phyloP scores from a whole-genome alignment of 2,329 filamentous ascomycete species.

The Claviceps sp. region DNA sequence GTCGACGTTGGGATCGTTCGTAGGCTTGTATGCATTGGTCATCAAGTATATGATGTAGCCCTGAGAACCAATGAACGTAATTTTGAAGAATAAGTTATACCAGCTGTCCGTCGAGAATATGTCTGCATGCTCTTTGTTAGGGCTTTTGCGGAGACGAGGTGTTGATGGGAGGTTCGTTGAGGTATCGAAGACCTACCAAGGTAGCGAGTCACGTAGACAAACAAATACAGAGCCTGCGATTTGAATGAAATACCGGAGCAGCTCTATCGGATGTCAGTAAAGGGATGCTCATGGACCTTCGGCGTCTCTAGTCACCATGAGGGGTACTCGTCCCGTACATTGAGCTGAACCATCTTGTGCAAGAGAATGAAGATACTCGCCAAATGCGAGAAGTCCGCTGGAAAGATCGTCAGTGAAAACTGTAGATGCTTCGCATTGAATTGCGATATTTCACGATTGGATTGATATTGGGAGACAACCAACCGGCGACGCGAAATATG shows the following conservation, averaged over 20 bases:
- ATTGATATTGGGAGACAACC: slow-evolving; percentile 10
- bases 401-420: slow-evolving; percentile 10
- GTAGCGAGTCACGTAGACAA: slow-evolving; percentile 91
- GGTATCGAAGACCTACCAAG: slow-evolving; percentile 44
- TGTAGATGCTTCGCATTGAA: slow-evolving; percentile 5
- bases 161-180: background rate
- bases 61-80: slow-evolving; percentile 82
- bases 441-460: background rate
- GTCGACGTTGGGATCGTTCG: slow-evolving; percentile 91
- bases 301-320: slow-evolving; percentile 6
- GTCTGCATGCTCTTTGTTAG: slow-evolving; percentile 36
- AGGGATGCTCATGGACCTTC: background rate
- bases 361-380: slow-evolving; percentile 87
- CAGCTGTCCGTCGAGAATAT: slow-evolving; percentile 72
- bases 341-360: slow-evolving; percentile 90
- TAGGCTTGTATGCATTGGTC: slow-evolving; percentile 94
- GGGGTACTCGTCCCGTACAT: slow-evolving; percentile 40
- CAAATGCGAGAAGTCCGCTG: slow-evolving; percentile 92
- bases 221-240: slow-evolving; percentile 85
- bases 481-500: slow-evolving; percentile 45
- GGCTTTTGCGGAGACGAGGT: background rate
- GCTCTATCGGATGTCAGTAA: slow-evolving; percentile 46
- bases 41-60: slow-evolving; percentile 96
- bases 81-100: slow-evolving; percentile 93
- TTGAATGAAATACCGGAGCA: slow-evolving; percentile 98